These are phyloP conservation scores for Coemansia sp. DNA, from an alignment of 192 early-diverging fungal genomes.

Conservation along the genomic window DNA sequence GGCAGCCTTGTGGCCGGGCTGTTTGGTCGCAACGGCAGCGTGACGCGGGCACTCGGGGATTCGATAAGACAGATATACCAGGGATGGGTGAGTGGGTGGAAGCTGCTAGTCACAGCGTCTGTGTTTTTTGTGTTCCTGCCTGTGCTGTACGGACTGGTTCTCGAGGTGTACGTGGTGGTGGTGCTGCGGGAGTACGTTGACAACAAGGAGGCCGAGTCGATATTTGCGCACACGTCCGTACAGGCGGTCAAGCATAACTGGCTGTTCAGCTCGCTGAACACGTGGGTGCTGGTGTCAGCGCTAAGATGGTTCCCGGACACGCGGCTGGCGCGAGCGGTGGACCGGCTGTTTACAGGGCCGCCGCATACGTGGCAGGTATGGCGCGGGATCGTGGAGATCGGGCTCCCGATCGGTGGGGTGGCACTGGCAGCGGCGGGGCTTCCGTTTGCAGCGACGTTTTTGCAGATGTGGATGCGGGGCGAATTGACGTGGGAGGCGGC, in stretches of 20 bases:
- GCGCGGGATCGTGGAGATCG: conserved; percentile 26
- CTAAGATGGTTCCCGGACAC: conserved; percentile 27
- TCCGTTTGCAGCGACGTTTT: conserved; percentile 24
- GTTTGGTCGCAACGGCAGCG: conserved; percentile 3
- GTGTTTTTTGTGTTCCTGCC: conserved; percentile 35
- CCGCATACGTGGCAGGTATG: conserved; percentile 40
- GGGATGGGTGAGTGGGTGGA: conserved; percentile 18
- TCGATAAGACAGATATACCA: conserved; percentile 13
- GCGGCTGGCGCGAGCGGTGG: conserved; percentile 18
- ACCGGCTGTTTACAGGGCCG: conserved; percentile 29
- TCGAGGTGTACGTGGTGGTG: conserved; percentile 41
- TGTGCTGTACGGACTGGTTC: conserved; percentile 28
- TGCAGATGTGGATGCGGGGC: conserved; percentile 12
- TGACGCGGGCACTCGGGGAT: conserved; percentile 10
- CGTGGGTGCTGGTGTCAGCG: conserved; percentile 27
- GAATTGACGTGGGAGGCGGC: conserved; percentile 26
- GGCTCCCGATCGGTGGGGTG: conserved; percentile 14
- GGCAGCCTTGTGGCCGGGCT: background rate
- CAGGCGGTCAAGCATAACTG: conserved; percentile 38
- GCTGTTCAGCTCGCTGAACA: conserved; percentile 37
- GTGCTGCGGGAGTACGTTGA: conserved; percentile 22
- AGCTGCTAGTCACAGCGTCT: conserved; percentile 2
- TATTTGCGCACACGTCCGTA: conserved; percentile 14
- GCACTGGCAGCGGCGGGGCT: conserved; percentile 2
- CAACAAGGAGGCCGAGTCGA: background rate